phyloP scores from a whole-genome alignment of 1,139 yeast genomes.

The Taiozyma onychis region DNA sequence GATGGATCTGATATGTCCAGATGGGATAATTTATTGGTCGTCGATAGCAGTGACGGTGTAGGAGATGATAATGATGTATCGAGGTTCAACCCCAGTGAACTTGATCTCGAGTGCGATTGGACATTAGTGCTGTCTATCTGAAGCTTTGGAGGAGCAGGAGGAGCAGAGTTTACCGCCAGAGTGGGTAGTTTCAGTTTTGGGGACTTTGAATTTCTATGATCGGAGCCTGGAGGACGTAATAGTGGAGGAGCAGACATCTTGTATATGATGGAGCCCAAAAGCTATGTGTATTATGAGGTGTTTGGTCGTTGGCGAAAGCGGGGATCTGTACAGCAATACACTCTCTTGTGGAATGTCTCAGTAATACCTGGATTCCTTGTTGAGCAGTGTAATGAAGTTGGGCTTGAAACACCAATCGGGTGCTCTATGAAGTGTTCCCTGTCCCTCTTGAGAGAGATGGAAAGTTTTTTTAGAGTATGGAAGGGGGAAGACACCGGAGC shows the following conservation, averaged over 20 bases:
- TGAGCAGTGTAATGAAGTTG: background rate
- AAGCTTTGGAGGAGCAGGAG: conserved; percentile 10
- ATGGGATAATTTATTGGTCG: conserved; percentile 12
- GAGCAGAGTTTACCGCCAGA: conserved; percentile 20
- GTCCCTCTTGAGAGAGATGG: background rate
- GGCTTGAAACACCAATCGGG: background rate
- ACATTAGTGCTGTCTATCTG: conserved; percentile 1
- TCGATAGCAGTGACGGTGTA: conserved; percentile 10
- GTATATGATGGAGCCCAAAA: background rate
- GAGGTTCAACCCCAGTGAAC: background rate
- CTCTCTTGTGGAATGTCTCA: no score
- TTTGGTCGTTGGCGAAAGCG: background rate
- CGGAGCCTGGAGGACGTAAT: conserved; percentile 25
- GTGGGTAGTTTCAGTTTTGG: conserved; percentile 29
- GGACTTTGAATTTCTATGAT: conserved; percentile 18
- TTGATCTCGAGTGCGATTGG: conserved; percentile 1
- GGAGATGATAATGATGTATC: conserved; percentile 8
- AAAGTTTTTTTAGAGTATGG: background rate
- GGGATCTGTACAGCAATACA: background rate
- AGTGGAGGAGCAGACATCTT: conserved; percentile 30
- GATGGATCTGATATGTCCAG: conserved; percentile 18
- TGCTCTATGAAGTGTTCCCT: background rate
- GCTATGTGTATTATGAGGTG: background rate
- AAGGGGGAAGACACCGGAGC: background rate
- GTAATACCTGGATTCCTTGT: no score